Percentiles rank a stretch among this genome's conserved stretches.
phyloP scores from a whole-genome alignment of 2,329 filamentous ascomycete species.

The Curvularia lunata region DNA sequence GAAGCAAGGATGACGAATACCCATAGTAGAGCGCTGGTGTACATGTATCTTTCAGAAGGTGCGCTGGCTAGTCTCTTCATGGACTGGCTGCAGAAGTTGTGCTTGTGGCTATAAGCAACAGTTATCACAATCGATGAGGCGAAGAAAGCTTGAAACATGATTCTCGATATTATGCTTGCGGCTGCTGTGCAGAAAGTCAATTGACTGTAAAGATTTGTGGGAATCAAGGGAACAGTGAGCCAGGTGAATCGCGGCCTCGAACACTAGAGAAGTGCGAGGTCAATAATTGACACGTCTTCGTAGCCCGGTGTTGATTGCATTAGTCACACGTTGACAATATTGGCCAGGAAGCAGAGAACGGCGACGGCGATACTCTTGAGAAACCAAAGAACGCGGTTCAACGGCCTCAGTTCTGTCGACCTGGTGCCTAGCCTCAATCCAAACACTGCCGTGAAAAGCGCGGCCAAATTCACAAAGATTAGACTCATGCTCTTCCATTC shows the following conservation, averaged over 20 bases:
- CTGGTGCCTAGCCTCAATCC: conserved; percentile 6
- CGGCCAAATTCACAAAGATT: conserved; percentile 28
- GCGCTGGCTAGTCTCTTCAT: conserved; percentile 20
- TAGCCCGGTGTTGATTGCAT: conserved; percentile 31
- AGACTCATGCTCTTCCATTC: conserved; percentile 34
- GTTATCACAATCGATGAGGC: conserved; percentile 33
- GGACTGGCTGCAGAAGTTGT: conserved; percentile 34
- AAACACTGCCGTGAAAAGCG: conserved; percentile 25
- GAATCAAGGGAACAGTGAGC: conserved; percentile 27
- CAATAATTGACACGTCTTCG: conserved; percentile 26
- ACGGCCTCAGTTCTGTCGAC: background rate
- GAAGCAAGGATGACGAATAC: conserved; percentile 20
- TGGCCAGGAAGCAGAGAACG: conserved; percentile 30
- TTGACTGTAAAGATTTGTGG: conserved; percentile 15
- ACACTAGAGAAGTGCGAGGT: conserved; percentile 43
- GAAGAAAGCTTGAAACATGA: conserved; percentile 34
- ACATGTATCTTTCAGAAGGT: conserved; percentile 36
- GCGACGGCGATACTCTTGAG: conserved; percentile 28
- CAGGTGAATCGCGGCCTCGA: conserved; percentile 40
- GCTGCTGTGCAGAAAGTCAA: conserved; percentile 17
- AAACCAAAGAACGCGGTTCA: conserved; percentile 20
- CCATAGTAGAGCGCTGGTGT: conserved; percentile 40
- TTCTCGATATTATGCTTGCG: conserved; percentile 35
- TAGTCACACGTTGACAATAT: conserved; percentile 30
- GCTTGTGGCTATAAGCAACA: conserved; percentile 35